Evolutionary conservation across 2,329 filamentous ascomycete species (phyloP).

Genomic region (Triangularia verruculosa): DNA sequence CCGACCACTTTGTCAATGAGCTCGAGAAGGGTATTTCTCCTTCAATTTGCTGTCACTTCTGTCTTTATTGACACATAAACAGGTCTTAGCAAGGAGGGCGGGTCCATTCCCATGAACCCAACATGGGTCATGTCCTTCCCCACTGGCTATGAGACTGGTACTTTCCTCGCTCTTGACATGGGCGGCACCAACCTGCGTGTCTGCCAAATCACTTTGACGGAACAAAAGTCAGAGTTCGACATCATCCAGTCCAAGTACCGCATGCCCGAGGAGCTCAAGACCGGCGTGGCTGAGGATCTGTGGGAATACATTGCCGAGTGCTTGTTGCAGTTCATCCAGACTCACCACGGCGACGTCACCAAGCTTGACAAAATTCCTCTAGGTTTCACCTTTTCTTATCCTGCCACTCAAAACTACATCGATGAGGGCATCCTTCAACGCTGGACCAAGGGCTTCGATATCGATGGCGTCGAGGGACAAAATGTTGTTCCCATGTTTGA

Average conservation of each 20-base stretch:
- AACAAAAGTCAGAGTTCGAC: constrained; percentile 85
- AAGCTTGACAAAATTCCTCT: constrained; percentile 68
- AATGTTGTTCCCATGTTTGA: constrained; percentile 90
- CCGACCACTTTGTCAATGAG: constrained; percentile 83
- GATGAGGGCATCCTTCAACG: constrained; percentile 89
- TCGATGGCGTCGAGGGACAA: constrained; percentile 82
- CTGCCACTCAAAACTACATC: constrained; percentile 88
- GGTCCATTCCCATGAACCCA: constrained; percentile 96
- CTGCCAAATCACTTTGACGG: constrained; percentile 85
- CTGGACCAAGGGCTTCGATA: constrained; percentile 98
- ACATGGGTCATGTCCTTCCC: constrained; percentile 94
- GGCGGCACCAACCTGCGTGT: constrained; percentile 94
- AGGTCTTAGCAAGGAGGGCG: constrained; percentile 83
- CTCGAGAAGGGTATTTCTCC: constrained; percentile 68
- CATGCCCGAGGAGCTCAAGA: constrained; percentile 91
- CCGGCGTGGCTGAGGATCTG: constrained; percentile 76
- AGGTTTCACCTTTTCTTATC: constrained; percentile 96
- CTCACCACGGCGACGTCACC: constrained; percentile 68
- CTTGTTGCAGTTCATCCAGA: constrained; percentile 83
- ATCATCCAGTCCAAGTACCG: constrained; percentile 96
- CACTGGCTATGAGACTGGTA: constrained; percentile 81
- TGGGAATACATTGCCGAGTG: constrained; percentile 97
- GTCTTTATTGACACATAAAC: constrained; percentile 13
- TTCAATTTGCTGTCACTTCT: background rate
- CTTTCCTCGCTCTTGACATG: constrained; percentile 88